Evolutionary conservation across 176 grass and related monocot species (phyloP).

Genomic region (Themeda triandra): DNA sequence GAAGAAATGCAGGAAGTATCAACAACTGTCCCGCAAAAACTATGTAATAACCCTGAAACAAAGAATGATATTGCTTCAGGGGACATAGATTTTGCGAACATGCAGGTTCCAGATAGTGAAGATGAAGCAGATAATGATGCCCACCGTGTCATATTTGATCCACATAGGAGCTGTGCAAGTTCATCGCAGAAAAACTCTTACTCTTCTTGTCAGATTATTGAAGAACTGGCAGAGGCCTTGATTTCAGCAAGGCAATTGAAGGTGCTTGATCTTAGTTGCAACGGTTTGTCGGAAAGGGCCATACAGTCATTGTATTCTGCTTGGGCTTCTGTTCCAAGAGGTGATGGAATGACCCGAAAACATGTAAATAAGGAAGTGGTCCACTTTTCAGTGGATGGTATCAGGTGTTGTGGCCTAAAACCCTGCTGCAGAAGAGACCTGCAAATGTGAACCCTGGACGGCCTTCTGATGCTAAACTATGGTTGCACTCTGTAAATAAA

Average conservation of each 20-base stretch:
- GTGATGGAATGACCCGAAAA: slow-evolving; percentile 32
- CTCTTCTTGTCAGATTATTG: slow-evolving; percentile 32
- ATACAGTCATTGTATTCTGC: slow-evolving; percentile 59
- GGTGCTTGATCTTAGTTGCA: slow-evolving; percentile 77
- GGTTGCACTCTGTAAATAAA: background rate
- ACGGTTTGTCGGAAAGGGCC: slow-evolving; percentile 47
- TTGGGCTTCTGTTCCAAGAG: slow-evolving; percentile 56
- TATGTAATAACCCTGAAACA: background rate
- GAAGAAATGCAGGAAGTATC: slow-evolving; percentile 30
- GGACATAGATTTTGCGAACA: slow-evolving; percentile 29
- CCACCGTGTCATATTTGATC: slow-evolving; percentile 16
- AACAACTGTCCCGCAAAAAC: slow-evolving; percentile 15
- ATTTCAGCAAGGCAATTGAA: slow-evolving; percentile 51
- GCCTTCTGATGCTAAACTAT: background rate
- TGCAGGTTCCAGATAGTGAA: slow-evolving; percentile 87
- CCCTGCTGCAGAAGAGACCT: slow-evolving; percentile 79
- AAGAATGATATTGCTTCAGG: background rate
- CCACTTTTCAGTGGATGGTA: slow-evolving; percentile 71
- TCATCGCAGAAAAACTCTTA: slow-evolving; percentile 38
- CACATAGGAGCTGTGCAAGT: slow-evolving; percentile 55
- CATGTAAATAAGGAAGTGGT: slow-evolving; percentile 60
- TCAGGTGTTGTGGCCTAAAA: slow-evolving; percentile 58
- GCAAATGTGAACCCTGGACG: slow-evolving; percentile 18
- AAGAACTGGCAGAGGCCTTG: slow-evolving; percentile 56
- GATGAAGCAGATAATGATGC: slow-evolving; percentile 59